Percentiles rank a stretch among this genome's conserved stretches.
These are phyloP conservation scores for Exsudoporus frostii DNA, from an alignment of 768 basidiomycete species.

Conservation along the genomic window DNA sequence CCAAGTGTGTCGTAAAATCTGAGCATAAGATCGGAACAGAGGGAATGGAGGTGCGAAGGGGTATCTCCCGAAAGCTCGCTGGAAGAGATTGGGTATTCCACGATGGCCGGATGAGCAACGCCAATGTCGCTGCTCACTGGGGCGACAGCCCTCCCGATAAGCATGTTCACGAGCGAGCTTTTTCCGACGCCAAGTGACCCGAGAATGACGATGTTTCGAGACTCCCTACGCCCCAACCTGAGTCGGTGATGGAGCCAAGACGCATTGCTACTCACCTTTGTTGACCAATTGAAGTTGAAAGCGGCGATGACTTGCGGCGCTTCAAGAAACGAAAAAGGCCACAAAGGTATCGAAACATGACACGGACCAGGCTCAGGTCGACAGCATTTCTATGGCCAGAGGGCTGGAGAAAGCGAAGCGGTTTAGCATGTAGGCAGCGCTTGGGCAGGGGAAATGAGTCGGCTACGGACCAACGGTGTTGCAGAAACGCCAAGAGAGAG, in stretches of 20 bases:
- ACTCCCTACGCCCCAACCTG: neutral
- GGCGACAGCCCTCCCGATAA: constrained; percentile 27
- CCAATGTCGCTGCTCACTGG: constrained; percentile 21
- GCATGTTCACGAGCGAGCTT: constrained; percentile 41
- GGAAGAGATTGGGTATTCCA: constrained; percentile 11
- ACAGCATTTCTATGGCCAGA: neutral
- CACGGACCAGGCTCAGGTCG: neutral
- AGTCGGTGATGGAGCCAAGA: neutral
- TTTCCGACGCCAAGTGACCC: constrained; percentile 35
- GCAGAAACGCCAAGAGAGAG: neutral
- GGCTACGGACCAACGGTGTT: neutral
- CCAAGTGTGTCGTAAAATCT: constrained; percentile 20
- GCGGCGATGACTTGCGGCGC: neutral
- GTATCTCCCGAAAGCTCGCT: neutral
- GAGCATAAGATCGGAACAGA: constrained; percentile 1
- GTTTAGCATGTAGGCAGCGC: neutral
- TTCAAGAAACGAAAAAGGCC: neutral
- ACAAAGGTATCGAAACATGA: neutral
- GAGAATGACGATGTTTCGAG: constrained; percentile 18
- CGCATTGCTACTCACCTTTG: constrained; percentile 6
- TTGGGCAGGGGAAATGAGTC: neutral
- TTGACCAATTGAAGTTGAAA: neutral
- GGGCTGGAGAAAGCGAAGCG: neutral
- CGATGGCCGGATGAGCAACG: constrained; percentile 10
- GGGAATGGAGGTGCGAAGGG: too few relatives aligned